Percentiles rank a stretch among this genome's conserved stretches.
Evolutionary conservation across 2,329 filamentous ascomycete genomes (phyloP).

Genomic region (Lachnellula hyalina): DNA sequence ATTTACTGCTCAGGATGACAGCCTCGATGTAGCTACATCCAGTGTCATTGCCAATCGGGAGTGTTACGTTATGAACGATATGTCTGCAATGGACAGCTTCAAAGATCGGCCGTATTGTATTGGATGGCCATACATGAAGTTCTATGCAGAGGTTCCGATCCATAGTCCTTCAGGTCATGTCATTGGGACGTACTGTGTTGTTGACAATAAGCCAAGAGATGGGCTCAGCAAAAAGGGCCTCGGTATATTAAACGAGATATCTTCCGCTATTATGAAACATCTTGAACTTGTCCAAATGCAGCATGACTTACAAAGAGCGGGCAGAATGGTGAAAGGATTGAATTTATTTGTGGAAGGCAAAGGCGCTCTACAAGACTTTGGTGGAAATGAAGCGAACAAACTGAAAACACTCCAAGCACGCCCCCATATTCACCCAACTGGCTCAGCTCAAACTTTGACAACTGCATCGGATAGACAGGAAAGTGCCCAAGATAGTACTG

Average conservation of each 20-base stretch:
- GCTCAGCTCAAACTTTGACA: not conserved
- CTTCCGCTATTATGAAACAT: conserved; percentile 52
- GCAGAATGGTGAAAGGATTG: conserved; percentile 47
- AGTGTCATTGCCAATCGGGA: conserved; percentile 11
- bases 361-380: conserved; percentile 24
- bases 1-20: conserved; percentile 14
- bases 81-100: conserved; percentile 16
- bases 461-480: not conserved
- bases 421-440: not conserved
- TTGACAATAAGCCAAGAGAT: conserved; percentile 49
- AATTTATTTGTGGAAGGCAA: conserved; percentile 48
- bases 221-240: conserved; percentile 44
- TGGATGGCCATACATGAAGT: conserved; percentile 19
- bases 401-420: not conserved
- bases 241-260: conserved; percentile 50
- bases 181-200: conserved; percentile 55
- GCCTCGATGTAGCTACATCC: conserved; percentile 5
- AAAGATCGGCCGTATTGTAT: conserved; percentile 17
- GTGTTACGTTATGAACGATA: conserved; percentile 21
- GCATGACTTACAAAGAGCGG: conserved; percentile 45
- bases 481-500: too few relatives aligned
- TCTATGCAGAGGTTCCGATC: conserved; percentile 27
- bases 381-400: conserved; percentile 1
- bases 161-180: conserved; percentile 28
- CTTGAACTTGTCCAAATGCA: conserved; percentile 49